Conservation (phyloP, 2,329 filamentous ascomycete species). For the Alternaria arborescens region DNA sequence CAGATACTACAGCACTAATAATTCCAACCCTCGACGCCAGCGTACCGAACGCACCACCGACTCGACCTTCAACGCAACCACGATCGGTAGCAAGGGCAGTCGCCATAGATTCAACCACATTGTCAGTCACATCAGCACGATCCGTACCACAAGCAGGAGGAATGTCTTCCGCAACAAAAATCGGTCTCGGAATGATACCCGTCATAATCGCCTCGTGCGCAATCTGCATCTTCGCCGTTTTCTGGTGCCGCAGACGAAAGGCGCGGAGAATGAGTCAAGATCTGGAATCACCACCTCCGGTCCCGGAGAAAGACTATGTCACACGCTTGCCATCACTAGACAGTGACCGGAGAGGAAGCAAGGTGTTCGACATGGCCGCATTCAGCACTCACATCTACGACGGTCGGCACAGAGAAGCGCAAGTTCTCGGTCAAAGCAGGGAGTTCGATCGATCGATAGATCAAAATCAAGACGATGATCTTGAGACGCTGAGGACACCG, state of each 20-base stretch:
- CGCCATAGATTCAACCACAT: neutral
- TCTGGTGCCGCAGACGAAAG: conserved; percentile 28
- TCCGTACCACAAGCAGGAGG: neutral
- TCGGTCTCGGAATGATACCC: conserved; percentile 40
- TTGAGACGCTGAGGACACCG: conserved; percentile 5
- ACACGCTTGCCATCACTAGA: conserved; percentile 18
- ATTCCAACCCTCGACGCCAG: neutral
- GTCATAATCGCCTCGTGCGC: conserved; percentile 26
- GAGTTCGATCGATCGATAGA: neutral
- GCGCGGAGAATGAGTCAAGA: conserved; percentile 8
- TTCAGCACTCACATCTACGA: conserved; percentile 24
- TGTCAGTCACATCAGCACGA: neutral
- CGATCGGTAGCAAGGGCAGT: neutral
- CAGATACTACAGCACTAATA: conserved; percentile 2
- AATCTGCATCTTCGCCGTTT: conserved; percentile 26
- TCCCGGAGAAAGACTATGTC: conserved; percentile 26
- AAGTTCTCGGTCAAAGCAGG: conserved; percentile 2
- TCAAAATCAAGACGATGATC: neutral
- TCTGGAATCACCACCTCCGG: conserved; percentile 5
- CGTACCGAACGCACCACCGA: neutral
- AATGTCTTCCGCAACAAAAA: conserved; percentile 23
- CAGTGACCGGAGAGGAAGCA: conserved; percentile 23
- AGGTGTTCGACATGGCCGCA: conserved; percentile 30
- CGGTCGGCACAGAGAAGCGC: conserved; percentile 8
- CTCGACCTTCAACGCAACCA: neutral